Base-by-base conservation (phyloP, 805 yeast species). In the Kuraishia cidri region DNA sequence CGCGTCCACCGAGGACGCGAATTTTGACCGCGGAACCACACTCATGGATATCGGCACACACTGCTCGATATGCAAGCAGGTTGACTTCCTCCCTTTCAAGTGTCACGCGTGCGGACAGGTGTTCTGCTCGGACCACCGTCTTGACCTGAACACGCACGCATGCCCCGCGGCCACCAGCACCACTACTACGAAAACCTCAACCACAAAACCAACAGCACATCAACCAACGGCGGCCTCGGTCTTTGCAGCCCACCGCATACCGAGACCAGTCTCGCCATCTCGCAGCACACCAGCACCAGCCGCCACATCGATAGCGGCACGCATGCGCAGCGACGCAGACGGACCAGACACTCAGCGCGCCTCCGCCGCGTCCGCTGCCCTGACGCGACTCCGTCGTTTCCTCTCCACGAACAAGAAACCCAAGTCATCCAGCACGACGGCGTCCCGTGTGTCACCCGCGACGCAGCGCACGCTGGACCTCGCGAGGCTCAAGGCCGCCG, bases 21-120 rank as follows among this genome's bases (percentile, higher is more conserved):
- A 34, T 18, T 37, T 31, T 9, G 44, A 40, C 26, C 37, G 26
- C 15, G 37, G 40, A 11, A 25, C 39, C n/a, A 45, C 56, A 6
- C 50, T 75, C 40, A 54, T 76, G 50, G 69, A 76, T 30, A 64
- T 76, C 5, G 83, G 83, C n/a, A 51, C 64, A 36, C 72, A 73
- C 43, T 76, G 83, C 48, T 43, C 49, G 18, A 53, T 62, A 12
- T 76, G 83, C 46, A 56, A 64, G 29, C 60, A 58, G 38, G 53
- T 74, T 5, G 83, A 76, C 46, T 76, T 75, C 40, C 53, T 76
- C 19, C 83, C 83, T 12, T 75, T 64, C 45, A 50, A 50, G 12
- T 76, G 83, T 46, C 30, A 65, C 27, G 61, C 58, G 32, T 70
- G 77, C 44, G 45, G 60, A 8, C 41, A 46, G 16, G 52, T 61